These are phyloP conservation scores for Penicillium desertorum DNA, from an alignment of 495 filamentous ascomycete genomes.

Conservation along the genomic window DNA sequence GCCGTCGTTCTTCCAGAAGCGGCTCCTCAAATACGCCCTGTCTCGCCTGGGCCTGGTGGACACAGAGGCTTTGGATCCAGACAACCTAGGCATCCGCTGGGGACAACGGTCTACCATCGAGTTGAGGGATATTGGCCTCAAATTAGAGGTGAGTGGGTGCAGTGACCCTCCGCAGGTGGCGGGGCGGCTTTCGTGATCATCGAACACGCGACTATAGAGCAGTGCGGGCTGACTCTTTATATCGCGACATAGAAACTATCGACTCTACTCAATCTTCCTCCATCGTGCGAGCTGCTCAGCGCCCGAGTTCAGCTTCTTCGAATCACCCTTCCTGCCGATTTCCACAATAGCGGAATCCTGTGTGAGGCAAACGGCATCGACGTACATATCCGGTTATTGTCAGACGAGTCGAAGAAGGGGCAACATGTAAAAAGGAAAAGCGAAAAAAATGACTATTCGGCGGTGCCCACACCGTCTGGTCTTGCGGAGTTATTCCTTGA, in stretches of 20 bases:
- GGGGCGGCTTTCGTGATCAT: conserved; percentile 5
- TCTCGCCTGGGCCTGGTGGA: conserved; percentile 79
- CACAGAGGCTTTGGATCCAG: conserved; percentile 72
- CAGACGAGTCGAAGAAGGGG: conserved; percentile 27
- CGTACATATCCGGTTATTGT: conserved; percentile 53
- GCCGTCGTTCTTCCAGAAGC: conserved; percentile 78
- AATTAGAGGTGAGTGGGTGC: conserved; percentile 58
- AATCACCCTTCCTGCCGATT: conserved; percentile 76
- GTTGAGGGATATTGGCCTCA: conserved; percentile 75
- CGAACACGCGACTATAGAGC: neutral
- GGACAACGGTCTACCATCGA: conserved; percentile 77
- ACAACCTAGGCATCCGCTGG: conserved; percentile 73
- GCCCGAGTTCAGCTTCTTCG: conserved; percentile 69
- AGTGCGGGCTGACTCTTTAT: conserved; percentile 18
- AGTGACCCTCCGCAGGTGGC: conserved; percentile 6
- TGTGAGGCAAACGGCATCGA: conserved; percentile 78
- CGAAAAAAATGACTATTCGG: neutral
- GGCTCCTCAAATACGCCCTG: conserved; percentile 75
- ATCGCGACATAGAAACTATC: conserved; percentile 63
- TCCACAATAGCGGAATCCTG: conserved; percentile 73
- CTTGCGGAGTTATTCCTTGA: conserved; percentile 86
- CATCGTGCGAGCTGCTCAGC: conserved; percentile 63
- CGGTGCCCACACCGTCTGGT: conserved; percentile 72
- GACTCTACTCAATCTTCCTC: conserved; percentile 67
- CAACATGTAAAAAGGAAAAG: conserved; percentile 15